phyloP scores from a whole-genome alignment of 2,329 filamentous ascomycete species.

The Metarhizium robertsii region DNA sequence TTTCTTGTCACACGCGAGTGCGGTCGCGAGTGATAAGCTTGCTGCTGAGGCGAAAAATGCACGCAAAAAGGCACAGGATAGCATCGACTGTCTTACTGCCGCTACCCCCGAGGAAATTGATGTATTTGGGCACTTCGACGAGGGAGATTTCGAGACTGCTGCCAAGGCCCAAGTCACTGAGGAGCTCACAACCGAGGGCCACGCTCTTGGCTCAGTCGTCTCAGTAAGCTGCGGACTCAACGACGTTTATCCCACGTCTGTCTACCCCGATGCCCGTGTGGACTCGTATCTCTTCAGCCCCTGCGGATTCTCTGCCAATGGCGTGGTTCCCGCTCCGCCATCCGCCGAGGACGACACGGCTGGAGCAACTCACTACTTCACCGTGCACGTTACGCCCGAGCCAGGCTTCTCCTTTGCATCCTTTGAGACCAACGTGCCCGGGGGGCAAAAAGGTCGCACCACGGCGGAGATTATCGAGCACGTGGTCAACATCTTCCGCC shows the following conservation, averaged over 20 bases:
- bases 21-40: slow-evolving; percentile 75
- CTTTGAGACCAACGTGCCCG: slow-evolving; percentile 96
- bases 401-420: slow-evolving; percentile 95
- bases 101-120: slow-evolving; percentile 56
- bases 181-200: slow-evolving; percentile 82
- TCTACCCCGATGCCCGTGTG: slow-evolving; percentile 86
- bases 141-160: slow-evolving; percentile 44
- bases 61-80: slow-evolving; percentile 48
- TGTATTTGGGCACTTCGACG: slow-evolving; percentile 64
- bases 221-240: slow-evolving; percentile 84
- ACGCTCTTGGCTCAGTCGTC: slow-evolving; percentile 85
- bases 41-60: slow-evolving; percentile 57
- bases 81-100: slow-evolving; percentile 46
- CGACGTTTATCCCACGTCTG: slow-evolving; percentile 75
- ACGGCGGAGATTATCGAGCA: slow-evolving; percentile 88
- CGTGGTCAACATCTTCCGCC: slow-evolving; percentile 92
- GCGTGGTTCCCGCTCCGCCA: slow-evolving; percentile 73
- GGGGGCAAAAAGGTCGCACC: slow-evolving; percentile 76
- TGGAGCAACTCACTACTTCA: slow-evolving; percentile 79
- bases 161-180: slow-evolving; percentile 48
- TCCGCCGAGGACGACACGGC: slow-evolving; percentile 17
- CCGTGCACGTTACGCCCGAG: slow-evolving; percentile 95
- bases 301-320: slow-evolving; percentile 95
- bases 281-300: slow-evolving; percentile 95
- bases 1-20: slow-evolving; percentile 66